Percentiles rank a stretch among this genome's conserved stretches.
phyloP scores from a whole-genome alignment of 345 rosid genomes.

The Brassica rapa region DNA sequence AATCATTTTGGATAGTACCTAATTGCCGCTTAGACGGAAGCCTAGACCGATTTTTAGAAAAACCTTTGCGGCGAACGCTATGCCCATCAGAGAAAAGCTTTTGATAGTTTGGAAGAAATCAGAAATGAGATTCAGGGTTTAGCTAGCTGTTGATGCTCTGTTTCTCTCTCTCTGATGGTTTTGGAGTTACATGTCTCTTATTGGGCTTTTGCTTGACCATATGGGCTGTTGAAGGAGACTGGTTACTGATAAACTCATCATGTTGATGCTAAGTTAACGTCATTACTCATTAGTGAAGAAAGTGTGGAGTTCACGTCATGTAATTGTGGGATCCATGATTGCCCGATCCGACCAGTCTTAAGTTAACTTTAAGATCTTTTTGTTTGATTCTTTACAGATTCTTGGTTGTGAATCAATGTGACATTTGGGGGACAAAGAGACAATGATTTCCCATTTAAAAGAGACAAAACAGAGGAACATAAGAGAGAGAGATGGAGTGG shows the following conservation, averaged over 20 bases:
- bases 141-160: too few species aligned
- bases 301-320: conserved; percentile 37
- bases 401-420: not conserved
- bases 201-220: conserved; percentile 25
- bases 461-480: conserved; percentile 23
- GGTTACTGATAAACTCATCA: not conserved
- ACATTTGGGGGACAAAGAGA: not conserved
- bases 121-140: not conserved
- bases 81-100: too few species aligned
- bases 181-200: not conserved
- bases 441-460: conserved; percentile 9
- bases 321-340: conserved; percentile 34
- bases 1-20: too few species aligned
- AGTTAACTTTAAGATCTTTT: not conserved
- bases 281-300: not conserved
- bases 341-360: conserved; percentile 5
- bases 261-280: not conserved
- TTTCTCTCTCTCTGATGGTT: too few species aligned
- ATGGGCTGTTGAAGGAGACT: not conserved
- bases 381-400: not conserved
- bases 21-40: too few species aligned
- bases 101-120: too few species aligned
- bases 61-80: too few species aligned
- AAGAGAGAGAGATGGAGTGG: conserved; percentile 12
- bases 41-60: too few species aligned